Base-by-base conservation (phyloP, 345 rosid species). In the Isatis tinctoria region DNA sequence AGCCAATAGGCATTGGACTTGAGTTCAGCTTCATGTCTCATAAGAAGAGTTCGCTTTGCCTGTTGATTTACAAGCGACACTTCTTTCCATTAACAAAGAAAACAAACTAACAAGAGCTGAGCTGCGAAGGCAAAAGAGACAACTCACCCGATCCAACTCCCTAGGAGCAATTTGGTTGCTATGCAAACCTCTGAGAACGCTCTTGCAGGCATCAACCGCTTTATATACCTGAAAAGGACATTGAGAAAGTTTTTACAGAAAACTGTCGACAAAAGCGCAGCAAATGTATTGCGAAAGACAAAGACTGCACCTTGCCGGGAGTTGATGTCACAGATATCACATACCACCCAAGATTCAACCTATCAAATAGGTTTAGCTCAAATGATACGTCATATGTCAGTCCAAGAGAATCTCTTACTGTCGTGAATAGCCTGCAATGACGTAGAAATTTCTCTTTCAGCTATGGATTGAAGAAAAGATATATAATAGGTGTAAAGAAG, bases 1-100 rank as follows among this genome's bases (percentile, higher is more conserved):
- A 96, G 98, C 99, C 99, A 96, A 78, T 96, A 96, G 8, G 96
- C 96, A 83, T 96, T 96, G 77, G 99, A 92, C 84, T 96, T 96
- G 18, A 92, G 84, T 78, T 96, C 99, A 72, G 98, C 98, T 84
- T 96, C 99, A 81, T 96, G 99, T 69, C 98, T 89, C 99, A 96
- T 92, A 41, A 96, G 83, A 66, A 96, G 91, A 40, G 99, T 92
- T 41, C 97, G 85, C 78, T 87, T 96, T 70, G 99, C 99, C 99
- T 95, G 90, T 69, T 56, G 17, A 61, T 67, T 35, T 6, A 60
- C 64, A 66, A 65, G 62, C 52, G 65, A 52, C 12, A 26, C 1
- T 3, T 40, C 69, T 65, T 59, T 51, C 64, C 5, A 45, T 33
- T 24, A 52, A 49, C 5, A 52, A 41, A 12, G 11, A 45, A 44